These are phyloP conservation scores for Coemansia sp. DNA, from an alignment of 192 early-diverging fungal species.

Conservation along the genomic window DNA sequence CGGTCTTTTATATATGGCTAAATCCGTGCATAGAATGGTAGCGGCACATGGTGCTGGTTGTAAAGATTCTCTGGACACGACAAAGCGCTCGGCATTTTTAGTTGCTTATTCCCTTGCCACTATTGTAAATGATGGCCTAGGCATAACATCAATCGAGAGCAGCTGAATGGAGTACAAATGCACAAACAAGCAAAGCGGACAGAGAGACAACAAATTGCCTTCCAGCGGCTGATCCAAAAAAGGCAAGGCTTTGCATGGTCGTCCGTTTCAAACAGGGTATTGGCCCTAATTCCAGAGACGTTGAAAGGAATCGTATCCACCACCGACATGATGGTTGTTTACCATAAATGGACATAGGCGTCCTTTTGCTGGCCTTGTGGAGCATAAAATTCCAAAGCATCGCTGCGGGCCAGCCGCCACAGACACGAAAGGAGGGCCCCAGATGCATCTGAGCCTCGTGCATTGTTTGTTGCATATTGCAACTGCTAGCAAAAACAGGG, in stretches of 20 bases:
- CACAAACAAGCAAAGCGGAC: background rate
- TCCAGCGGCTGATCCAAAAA: conserved; percentile 1
- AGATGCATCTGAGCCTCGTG: conserved; percentile 35
- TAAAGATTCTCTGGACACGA: background rate
- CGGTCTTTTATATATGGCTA: conserved; percentile 11
- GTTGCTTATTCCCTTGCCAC: background rate
- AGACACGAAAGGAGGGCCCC: conserved; percentile 8
- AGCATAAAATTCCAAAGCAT: background rate
- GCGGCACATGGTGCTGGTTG: conserved; percentile 15
- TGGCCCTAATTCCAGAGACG: conserved; percentile 8
- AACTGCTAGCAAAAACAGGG: conserved; percentile 7
- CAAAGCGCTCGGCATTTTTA: conserved; percentile 1
- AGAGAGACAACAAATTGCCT: background rate
- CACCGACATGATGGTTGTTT: conserved; percentile 5
- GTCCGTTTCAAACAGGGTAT: conserved; percentile 13
- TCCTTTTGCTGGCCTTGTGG: conserved; percentile 4
- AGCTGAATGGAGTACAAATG: background rate
- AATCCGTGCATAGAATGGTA: conserved; percentile 2
- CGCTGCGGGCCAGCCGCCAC: background rate
- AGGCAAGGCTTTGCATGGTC: background rate
- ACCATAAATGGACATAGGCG: background rate
- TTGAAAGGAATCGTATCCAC: conserved; percentile 3
- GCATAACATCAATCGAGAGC: background rate
- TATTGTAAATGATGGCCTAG: background rate
- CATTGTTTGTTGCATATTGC: conserved; percentile 8